A percentile compares a stretch with the other conserved stretches of the same genome.
Conservation (phyloP, 768 basidiomycete genomes). For the Vararia minispora region DNA sequence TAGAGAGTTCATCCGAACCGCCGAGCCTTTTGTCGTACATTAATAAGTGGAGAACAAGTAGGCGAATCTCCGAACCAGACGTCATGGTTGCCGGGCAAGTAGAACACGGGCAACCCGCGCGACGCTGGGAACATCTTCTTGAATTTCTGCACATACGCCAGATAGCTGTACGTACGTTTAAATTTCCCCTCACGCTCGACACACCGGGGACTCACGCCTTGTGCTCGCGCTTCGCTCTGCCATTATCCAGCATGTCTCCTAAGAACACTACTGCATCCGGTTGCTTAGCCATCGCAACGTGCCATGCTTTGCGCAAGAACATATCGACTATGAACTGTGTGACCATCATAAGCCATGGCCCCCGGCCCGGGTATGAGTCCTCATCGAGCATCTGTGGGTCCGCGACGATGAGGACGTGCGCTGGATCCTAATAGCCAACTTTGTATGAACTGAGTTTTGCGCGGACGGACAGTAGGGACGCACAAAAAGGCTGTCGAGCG, state of each 20-base stretch:
- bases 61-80: constrained; percentile 41
- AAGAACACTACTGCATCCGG: constrained; percentile 75
- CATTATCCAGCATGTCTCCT: constrained; percentile 91
- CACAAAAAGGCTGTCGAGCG: no score
- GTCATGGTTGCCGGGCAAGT: constrained; percentile 89
- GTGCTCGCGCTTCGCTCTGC: constrained; percentile 50
- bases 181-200: no score
- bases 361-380: constrained; percentile 58
- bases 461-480: no score
- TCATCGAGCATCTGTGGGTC: constrained; percentile 83
- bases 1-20: constrained; percentile 16
- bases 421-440: no score
- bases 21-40: no score
- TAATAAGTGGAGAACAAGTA: background rate
- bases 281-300: constrained; percentile 40
- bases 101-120: constrained; percentile 42
- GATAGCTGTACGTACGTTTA: constrained; percentile 76
- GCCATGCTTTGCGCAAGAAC: constrained; percentile 82
- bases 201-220: constrained; percentile 60
- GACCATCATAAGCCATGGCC: constrained; percentile 41
- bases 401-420: constrained; percentile 75
- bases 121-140: constrained; percentile 51
- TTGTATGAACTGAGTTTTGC: no score
- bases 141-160: constrained; percentile 57
- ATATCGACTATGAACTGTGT: constrained; percentile 64